Evolutionary conservation across 2,329 filamentous ascomycete species (phyloP).

Genomic region (Hypocreales sp.): DNA sequence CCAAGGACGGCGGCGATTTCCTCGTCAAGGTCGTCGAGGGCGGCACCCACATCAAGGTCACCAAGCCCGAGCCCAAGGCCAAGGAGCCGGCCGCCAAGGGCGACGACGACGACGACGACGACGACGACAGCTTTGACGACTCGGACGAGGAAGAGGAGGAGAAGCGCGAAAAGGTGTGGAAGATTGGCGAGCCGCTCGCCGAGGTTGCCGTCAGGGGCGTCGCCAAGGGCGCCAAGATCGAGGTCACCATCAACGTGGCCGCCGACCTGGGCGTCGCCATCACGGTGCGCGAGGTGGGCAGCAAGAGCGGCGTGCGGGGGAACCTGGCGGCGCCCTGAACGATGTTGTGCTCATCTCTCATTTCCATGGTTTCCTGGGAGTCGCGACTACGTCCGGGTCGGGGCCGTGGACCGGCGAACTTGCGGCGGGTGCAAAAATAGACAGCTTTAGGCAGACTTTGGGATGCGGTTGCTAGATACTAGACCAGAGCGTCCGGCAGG

Average conservation of each 20-base stretch:
- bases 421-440: no score
- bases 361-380: no score
- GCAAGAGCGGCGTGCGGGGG: conserved; percentile 69
- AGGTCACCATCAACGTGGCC: conserved; percentile 80
- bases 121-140: conserved; percentile 42
- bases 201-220: conserved; percentile 73
- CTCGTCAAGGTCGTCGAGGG: conserved; percentile 82
- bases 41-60: conserved; percentile 80
- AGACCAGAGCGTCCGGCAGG: no score
- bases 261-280: conserved; percentile 68
- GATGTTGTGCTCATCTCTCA: no score
- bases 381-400: no score
- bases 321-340: conserved; percentile 19
- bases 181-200: conserved; percentile 65
- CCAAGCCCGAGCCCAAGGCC: conserved; percentile 66
- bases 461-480: no score
- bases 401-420: no score
- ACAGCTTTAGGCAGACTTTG: no score
- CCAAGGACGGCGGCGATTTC: conserved; percentile 73
- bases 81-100: conserved; percentile 54
- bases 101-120: conserved; percentile 48
- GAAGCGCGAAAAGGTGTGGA: conserved; percentile 81
- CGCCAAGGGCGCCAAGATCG: conserved; percentile 81
- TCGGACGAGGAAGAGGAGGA: conserved; percentile 73
- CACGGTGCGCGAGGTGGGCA: conserved; percentile 72